Base-by-base conservation (phyloP, 78 protist genomes). In the Bodo saltans region DNA sequence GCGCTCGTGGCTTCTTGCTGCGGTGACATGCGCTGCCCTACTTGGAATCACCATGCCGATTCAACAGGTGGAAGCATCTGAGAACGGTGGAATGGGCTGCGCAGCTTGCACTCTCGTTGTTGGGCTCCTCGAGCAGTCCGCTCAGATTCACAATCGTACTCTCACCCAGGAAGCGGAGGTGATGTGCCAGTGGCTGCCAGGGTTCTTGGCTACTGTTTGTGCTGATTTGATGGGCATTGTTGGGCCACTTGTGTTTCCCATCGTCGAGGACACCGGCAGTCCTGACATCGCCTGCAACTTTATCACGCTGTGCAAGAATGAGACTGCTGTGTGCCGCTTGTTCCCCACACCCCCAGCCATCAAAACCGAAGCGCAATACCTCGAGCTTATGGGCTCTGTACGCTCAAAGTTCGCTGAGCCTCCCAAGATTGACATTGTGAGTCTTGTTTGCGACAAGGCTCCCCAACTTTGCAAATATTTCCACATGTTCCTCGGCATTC, bases 241-340 rank as follows among this genome's bases (percentile, higher is more conserved):
- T 17, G 60, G 60, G n/a, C 17, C 17, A 8, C 60, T 47, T 17
- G 60, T 47, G n/a, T 8, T 47, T 8, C 60, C 60, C 30, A 27
- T 74, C 34, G 34, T 27, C 29, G 37, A 47, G 21, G 79, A 3
- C 29, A 42, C 34, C 11, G 79, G 32, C 17, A 72, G 38, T 1
- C 68, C 86, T n/a, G 86, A 83, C 75, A 33, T 32, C 27, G 78
- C 37, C 29, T 83, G 86, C 68, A 27, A 35, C 3, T 75, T 26
- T 27, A 28, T 83, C 41, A 28, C 32, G 32, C 21, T 83, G 41
- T 83, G 86, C 78, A 79, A 38, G 42, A 12, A 29, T 21, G 79
- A 74, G 37, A 79, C 52, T 32, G 72, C 52, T 29, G 42, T 1
- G 74, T 79, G 23, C 84, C 42, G 84, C 74, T 72, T 11, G 30